Base-by-base conservation (phyloP, 306 rosid species). In the Malus asiatica region DNA sequence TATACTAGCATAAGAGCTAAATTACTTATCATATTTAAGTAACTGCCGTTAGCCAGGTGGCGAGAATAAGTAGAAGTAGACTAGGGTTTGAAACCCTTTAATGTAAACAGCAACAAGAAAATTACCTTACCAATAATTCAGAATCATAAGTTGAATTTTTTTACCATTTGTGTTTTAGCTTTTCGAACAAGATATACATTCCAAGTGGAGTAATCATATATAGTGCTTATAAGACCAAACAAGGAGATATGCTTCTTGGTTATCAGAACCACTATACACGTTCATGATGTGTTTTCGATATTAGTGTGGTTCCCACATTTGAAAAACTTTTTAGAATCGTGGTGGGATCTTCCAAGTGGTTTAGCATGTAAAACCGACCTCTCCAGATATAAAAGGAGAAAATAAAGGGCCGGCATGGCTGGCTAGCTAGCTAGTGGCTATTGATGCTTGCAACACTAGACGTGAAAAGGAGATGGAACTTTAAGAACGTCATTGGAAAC, bases 321-420 rank as follows among this genome's bases (percentile, higher is more conserved):
- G 80, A 76, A 70, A 75, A 83, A 51, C 55, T 77, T 77, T 85
- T 82, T 63, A 77, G 81, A 79, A 88, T 86, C 85, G 70, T 79
- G 85, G 71, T 55, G 77, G 62, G 83, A 87, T 86, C 86, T 85
- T 79, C 86, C 81, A 82, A 81, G 83, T 86, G 88, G 87, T 68
- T 51, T 70, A 85, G 79, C 89, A 83, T 70, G 20, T 71, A 80
- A 78, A 80, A 70, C 79, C 78, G 77, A 74, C 79, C 77, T 76
- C 75, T 69, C 13, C 78, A 77, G 72, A 70, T 72, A 71, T 30
- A 19, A 58, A 55, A 67, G 29, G 32, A 20, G 42, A 25, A 67
- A 70, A 72, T 33, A 74, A 73, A 48, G 46, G 22, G 19, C 16
- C 40, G 57, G 78, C 58, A 38, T 68, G 65, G 72, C 40, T 33